phyloP scores from a whole-genome alignment of 1,284 basidiomycete genomes.

The Kwoniella shivajii region DNA sequence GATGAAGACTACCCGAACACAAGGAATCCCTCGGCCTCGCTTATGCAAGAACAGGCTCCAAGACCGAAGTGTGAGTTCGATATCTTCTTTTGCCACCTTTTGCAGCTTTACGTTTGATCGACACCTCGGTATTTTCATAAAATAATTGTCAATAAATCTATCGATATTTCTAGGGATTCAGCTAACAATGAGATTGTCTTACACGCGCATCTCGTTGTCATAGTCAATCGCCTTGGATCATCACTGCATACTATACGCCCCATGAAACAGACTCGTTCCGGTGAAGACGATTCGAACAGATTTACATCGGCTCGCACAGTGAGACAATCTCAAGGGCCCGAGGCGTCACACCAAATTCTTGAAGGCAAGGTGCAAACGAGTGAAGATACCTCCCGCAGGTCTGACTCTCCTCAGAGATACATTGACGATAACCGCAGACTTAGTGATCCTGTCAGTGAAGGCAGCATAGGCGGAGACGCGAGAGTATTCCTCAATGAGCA shows the following conservation, averaged over 20 bases:
- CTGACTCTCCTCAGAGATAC: conserved; percentile 14
- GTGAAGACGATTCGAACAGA: conserved; percentile 7
- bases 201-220: conserved; percentile 1
- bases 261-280: conserved; percentile 15
- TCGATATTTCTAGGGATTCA: too few species aligned
- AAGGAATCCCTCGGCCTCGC: conserved; percentile 12
- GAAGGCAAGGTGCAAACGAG: background rate
- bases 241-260: conserved; percentile 49
- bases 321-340: conserved; percentile 32
- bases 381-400: conserved; percentile 5
- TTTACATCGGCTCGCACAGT: conserved; percentile 34
- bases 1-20: conserved; percentile 2
- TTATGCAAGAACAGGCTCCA: conserved; percentile 3
- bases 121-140: too few species aligned
- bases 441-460: conserved; percentile 3
- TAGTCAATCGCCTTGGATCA: conserved; percentile 41
- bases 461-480: conserved; percentile 9
- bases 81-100: background rate
- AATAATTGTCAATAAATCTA: too few species aligned
- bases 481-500: conserved; percentile 33
- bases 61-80: conserved; percentile 13
- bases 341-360: too few species aligned
- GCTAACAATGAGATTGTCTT: too few species aligned
- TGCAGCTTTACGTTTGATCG: background rate
- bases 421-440: background rate